Percentiles rank a stretch among this genome's conserved stretches.
Conservation (phyloP, 148 eudicot species). For the Silene uniflora region DNA sequence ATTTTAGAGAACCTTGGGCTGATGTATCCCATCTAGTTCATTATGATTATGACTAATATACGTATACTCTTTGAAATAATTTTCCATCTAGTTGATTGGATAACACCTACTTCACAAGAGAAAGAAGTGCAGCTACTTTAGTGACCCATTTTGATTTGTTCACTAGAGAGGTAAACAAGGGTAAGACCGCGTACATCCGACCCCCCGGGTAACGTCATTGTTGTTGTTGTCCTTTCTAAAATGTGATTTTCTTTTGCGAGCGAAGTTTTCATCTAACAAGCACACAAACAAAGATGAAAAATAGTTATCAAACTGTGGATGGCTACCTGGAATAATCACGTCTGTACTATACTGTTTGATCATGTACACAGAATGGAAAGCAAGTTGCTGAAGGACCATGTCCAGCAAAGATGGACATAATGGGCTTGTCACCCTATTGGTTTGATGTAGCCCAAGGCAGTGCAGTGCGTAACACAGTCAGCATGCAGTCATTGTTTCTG, state of each 20-base stretch:
- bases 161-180: too few species aligned
- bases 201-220: too few species aligned
- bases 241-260: too few species aligned
- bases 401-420: slow-evolving; percentile 56
- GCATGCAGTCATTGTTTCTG: slow-evolving; percentile 82
- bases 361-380: slow-evolving; percentile 41
- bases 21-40: background rate
- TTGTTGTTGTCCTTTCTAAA: too few species aligned
- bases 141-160: too few species aligned
- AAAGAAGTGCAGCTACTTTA: too few species aligned
- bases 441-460: slow-evolving; percentile 79
- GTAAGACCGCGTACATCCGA: too few species aligned
- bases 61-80: background rate
- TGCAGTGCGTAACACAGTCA: slow-evolving; percentile 68
- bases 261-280: too few species aligned
- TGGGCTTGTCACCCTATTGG: slow-evolving; percentile 90
- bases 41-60: background rate
- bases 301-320: background rate
- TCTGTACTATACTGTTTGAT: slow-evolving; percentile 3
- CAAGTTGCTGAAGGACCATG: slow-evolving; percentile 23
- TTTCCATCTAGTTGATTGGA: background rate
- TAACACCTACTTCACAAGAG: too few species aligned
- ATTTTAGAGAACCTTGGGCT: background rate
- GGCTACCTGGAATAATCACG: background rate
- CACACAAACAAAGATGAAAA: background rate